Base-by-base conservation (phyloP, 345 rosid genomes). In the Citrus sp. region DNA sequence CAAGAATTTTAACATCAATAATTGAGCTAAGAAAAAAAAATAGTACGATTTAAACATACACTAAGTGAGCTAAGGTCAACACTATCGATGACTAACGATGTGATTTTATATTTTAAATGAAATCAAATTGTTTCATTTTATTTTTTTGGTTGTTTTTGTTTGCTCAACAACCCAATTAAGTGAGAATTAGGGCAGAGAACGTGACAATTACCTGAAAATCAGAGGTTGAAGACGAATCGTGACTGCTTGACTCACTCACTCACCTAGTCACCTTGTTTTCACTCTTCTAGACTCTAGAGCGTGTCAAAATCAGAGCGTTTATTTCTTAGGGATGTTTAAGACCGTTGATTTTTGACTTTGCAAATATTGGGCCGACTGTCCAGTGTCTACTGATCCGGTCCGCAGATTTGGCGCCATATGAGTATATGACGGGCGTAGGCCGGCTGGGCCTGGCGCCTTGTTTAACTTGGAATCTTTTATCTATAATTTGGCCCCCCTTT, bases 211-310 rank as follows among this genome's bases (percentile, higher is more conserved):
- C 80, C 80, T 30, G 75, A 32, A 70, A 58, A 18, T 59, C 60
- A 25, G 25, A 78, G 51, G 75, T 30, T 61, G 75, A 61, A 78
- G 62, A 78, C 67, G 80, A 67, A 67, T 12, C 73, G 62, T 10
- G 40, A 56, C 79, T 56, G 63, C 34, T 80, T 75, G 82, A 32
- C 34, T 32, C 34, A 32, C 32, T 32, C 4, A 75, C 75, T 66
- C 34, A 37, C 54, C 37, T 5, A 13, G 38, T 67, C 37, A 5
- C 37, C 37, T 35, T 35, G 35, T 71, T 61, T 30, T 54, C 58
- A 78, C 30, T 60, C 12, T 34, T 42, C 71, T 64, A 32, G 77
- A 6, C 25, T 56, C 71, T 42, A 32, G 77, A 9, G 51, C 12
- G 0, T 32, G 55, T 7, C 9, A 5, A 27, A 58, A 56, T 72